phyloP scores from a whole-genome alignment of 2,329 filamentous ascomycete species.

The Fusarium proliferatum region DNA sequence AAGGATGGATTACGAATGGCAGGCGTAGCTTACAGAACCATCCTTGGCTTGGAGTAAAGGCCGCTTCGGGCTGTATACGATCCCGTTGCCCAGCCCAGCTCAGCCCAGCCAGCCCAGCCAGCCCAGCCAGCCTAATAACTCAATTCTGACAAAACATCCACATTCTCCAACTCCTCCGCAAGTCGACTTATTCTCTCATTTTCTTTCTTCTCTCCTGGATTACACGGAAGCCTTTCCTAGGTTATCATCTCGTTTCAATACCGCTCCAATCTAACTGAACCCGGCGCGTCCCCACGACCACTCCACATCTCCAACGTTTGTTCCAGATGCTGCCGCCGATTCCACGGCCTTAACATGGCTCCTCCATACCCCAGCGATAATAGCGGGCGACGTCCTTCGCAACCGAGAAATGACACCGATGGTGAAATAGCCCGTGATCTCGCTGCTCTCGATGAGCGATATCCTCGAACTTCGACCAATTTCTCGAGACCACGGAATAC shows the following conservation, averaged over 20 bases:
- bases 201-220: background rate
- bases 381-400: slow-evolving; percentile 31
- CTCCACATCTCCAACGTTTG: slow-evolving; percentile 16
- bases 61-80: slow-evolving; percentile 22
- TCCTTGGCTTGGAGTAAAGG: slow-evolving; percentile 12
- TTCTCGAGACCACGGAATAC: slow-evolving; percentile 35
- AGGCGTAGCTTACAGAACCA: slow-evolving; percentile 8
- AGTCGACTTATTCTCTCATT: slow-evolving; percentile 15
- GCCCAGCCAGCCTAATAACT: slow-evolving; percentile 4
- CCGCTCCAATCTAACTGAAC: background rate
- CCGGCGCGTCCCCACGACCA: slow-evolving; percentile 12
- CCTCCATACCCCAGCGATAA: slow-evolving; percentile 42
- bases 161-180: background rate
- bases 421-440: slow-evolving; percentile 39
- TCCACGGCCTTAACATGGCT: slow-evolving; percentile 43
- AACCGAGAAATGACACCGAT: slow-evolving; percentile 18
- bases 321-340: slow-evolving; percentile 44
- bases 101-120: background rate
- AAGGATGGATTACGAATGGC: slow-evolving; percentile 1
- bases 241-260: background rate
- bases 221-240: background rate
- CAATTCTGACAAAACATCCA: slow-evolving; percentile 32
- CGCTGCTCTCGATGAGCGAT: slow-evolving; percentile 41
- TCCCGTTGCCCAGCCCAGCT: slow-evolving; percentile 22
- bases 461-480: slow-evolving; percentile 29